A percentile compares a stretch with the other conserved stretches of the same genome.
Evolutionary conservation across 108 stramenopile genomes (phyloP).

Genomic region (Nitzschia sp.): DNA sequence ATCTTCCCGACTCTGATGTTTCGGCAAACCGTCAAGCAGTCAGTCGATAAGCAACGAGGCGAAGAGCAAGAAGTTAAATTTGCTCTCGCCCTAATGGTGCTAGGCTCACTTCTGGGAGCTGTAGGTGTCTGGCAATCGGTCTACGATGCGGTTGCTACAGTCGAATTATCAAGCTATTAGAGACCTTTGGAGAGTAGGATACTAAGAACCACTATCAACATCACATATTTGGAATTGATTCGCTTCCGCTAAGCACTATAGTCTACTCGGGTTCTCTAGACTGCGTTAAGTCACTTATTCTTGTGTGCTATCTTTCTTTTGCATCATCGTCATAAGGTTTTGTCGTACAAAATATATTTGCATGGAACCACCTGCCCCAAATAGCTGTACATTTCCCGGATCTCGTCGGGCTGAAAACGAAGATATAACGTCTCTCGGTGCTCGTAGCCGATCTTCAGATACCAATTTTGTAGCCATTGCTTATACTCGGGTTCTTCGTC

Average conservation of each 20-base stretch:
- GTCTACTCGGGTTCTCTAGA: too few relatives aligned
- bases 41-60: not conserved
- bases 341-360: not conserved
- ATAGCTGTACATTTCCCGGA: not conserved
- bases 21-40: not conserved
- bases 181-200: too few relatives aligned
- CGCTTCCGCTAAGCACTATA: too few relatives aligned
- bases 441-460: not conserved
- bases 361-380: not conserved
- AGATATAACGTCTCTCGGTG: not conserved
- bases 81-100: slow-evolving; percentile 11
- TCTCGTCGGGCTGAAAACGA: not conserved
- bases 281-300: too few relatives aligned
- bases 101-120: slow-evolving; percentile 6
- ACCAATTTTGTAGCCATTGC: not conserved
- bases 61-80: not conserved
- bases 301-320: too few relatives aligned
- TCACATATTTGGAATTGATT: too few relatives aligned
- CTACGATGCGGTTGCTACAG: not conserved
- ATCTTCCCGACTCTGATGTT: slow-evolving; percentile 86
- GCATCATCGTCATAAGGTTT: not conserved
- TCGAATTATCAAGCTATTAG: too few relatives aligned
- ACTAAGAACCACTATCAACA: too few relatives aligned
- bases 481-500: not conserved
- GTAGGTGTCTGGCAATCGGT: slow-evolving; percentile 5